Evolutionary conservation across 495 filamentous ascomycete genomes (phyloP).

Genomic region (Venustampulla echinocandica): DNA sequence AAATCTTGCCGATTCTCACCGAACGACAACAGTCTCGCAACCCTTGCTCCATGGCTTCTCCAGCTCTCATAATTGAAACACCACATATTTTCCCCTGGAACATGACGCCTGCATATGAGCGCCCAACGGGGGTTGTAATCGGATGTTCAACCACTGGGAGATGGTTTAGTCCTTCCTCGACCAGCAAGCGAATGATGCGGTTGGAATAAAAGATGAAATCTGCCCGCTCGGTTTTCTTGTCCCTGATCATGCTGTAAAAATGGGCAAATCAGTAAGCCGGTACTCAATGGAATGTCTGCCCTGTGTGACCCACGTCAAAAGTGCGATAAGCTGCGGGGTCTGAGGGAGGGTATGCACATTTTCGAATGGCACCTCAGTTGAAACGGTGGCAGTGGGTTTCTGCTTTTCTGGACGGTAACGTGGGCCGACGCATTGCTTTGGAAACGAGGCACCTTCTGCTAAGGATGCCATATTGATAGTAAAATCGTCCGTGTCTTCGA

Average conservation of each 20-base stretch:
- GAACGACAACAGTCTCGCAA: slow-evolving; percentile 92
- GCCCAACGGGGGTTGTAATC: slow-evolving; percentile 83
- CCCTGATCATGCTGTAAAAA: slow-evolving; percentile 75
- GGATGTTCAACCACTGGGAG: slow-evolving; percentile 81
- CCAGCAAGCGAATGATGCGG: slow-evolving; percentile 93
- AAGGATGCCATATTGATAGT: slow-evolving; percentile 14
- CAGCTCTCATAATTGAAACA: slow-evolving; percentile 95
- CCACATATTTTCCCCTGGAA: slow-evolving; percentile 98
- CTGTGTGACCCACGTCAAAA: slow-evolving; percentile 71
- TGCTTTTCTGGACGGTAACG: slow-evolving; percentile 61
- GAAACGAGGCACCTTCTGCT: slow-evolving; percentile 4
- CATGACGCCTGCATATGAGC: slow-evolving; percentile 80
- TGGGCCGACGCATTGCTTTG: slow-evolving; percentile 53
- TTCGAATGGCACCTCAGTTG: slow-evolving; percentile 67
- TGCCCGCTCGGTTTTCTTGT: slow-evolving; percentile 76
- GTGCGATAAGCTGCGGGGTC: slow-evolving; percentile 91
- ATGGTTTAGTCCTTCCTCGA: slow-evolving; percentile 96
- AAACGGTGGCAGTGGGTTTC: slow-evolving; percentile 86
- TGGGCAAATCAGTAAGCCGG: slow-evolving; percentile 7
- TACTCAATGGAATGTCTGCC: slow-evolving; percentile 3
- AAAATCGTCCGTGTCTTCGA: not conserved
- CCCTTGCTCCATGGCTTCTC: slow-evolving; percentile 97
- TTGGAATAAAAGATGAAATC: slow-evolving; percentile 99
- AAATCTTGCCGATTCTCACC: slow-evolving; percentile 93
- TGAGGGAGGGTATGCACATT: slow-evolving; percentile 88